Evolutionary conservation across 495 filamentous ascomycete genomes (phyloP), one percentile per base, ranked within the genome.

Genomic region (Penicillium nucicola): DNA sequence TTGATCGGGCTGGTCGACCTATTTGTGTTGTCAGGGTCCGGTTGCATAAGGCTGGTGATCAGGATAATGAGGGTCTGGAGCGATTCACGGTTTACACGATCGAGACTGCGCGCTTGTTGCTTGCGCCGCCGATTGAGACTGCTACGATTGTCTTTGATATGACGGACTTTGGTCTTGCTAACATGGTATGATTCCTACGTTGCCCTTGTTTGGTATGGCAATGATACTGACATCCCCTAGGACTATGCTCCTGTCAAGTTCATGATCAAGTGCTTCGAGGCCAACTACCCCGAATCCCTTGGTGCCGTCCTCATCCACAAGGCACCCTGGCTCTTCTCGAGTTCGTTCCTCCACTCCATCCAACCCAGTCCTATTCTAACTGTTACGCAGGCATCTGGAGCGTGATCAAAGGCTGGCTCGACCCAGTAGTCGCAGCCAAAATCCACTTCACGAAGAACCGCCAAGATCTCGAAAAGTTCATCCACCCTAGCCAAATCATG

Each of bases 201-300:
- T 11, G 5, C 3, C 3, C 9, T 38, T 2, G 5, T 35, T 22
- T 28, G 25, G 25, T 28, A 8, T 9, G 25, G 5, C 25, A 8
- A 6, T 11, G 11, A 28, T 53, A 33, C 57, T 68, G 40, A 68
- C 28, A 35, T 34, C 2, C 23, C 11, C 10, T 33, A 91, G 88
- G 93, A 98, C 64, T 97, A 97, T 64, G 81, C 89, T 0, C 93
- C 93, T 0, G 90, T 98, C 19, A 97, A 92, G 61, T 97, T 97
- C 76, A 95, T 98, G 83, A 97, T 97, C 74, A 96, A 96, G 73
- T 96, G 90, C 70, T 98, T 98, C 65, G 95, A 97, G 72, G 95
- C 93, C 42, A 97, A 98, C 69, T 98, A 97, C 64, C 93, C 95
- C 20, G 95, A 97, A 65, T 88, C 80, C 43, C 77, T 98, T 0